Percentiles rank a stretch among this genome's conserved stretches.
Evolutionary conservation across 2,329 filamentous ascomycete species (phyloP).

Genomic region (Exophiala dermatitidis): DNA sequence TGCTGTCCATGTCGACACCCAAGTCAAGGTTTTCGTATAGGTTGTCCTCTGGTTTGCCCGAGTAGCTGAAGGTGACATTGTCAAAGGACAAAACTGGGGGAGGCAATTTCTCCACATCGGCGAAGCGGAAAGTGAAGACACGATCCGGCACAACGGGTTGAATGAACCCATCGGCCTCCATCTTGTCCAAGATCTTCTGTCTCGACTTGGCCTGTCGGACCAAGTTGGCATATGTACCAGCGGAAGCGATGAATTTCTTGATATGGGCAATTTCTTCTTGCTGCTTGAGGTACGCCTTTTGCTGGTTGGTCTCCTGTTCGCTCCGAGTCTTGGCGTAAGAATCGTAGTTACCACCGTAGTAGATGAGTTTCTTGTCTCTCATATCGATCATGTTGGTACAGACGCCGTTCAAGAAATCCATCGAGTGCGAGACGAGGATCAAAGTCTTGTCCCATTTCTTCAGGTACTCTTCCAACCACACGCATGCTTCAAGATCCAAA

Average conservation of each 20-base stretch:
- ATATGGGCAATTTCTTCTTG: conserved; percentile 99
- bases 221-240: conserved; percentile 99
- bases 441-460: conserved; percentile 99
- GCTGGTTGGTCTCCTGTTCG: conserved; percentile 96
- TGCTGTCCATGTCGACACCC: conserved; percentile 99
- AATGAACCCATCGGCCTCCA: conserved; percentile 99
- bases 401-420: conserved; percentile 99
- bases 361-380: conserved; percentile 77
- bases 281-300: conserved; percentile 98
- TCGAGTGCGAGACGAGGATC: conserved; percentile 91
- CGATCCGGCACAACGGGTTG: conserved; percentile 77
- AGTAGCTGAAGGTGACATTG: conserved; percentile 97
- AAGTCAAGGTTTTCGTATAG: conserved; percentile 95
- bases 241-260: conserved; percentile 99
- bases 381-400: conserved; percentile 99
- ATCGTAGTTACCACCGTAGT: conserved; percentile 99
- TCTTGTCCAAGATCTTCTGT: conserved; percentile 99
- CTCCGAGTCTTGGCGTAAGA: conserved; percentile 88
- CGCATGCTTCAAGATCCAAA: conserved; percentile 97
- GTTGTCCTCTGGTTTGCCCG: conserved; percentile 78
- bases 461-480: conserved; percentile 99
- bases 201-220: conserved; percentile 97
- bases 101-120: conserved; percentile 97
- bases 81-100: conserved; percentile 95
- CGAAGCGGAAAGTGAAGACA: conserved; percentile 96